Percentiles rank a stretch among this genome's conserved stretches.
Conservation (phyloP, 2,329 filamentous ascomycete species). For the Scytalidium sp. region DNA sequence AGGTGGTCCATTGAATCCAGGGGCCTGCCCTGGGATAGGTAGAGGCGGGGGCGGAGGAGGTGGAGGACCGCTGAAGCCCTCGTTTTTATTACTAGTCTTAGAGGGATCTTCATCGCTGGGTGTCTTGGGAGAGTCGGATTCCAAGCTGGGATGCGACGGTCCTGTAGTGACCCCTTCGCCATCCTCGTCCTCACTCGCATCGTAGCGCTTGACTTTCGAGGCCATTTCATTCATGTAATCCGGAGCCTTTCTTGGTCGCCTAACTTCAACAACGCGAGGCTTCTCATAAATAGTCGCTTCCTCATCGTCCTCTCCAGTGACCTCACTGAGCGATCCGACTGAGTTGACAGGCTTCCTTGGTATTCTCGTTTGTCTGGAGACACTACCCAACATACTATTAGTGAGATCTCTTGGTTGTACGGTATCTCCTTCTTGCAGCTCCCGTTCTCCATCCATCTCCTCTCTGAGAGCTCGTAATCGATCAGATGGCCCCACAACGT, state of each 20-base stretch:
- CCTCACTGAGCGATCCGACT: constrained; percentile 26
- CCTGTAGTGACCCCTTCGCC: constrained; percentile 70
- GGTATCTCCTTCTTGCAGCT: constrained; percentile 36
- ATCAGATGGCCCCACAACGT: constrained; percentile 81
- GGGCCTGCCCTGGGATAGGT: constrained; percentile 33
- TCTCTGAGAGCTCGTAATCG: constrained; percentile 87
- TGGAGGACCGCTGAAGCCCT: constrained; percentile 30
- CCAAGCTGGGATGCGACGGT: constrained; percentile 71
- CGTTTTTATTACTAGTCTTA: constrained; percentile 13
- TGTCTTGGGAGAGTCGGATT: constrained; percentile 62
- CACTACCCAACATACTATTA: constrained; percentile 71
- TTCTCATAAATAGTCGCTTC: constrained; percentile 60
- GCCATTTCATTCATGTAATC: constrained; percentile 69
- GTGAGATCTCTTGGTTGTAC: constrained; percentile 62
- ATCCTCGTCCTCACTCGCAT: constrained; percentile 45
- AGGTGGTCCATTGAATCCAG: constrained; percentile 28
- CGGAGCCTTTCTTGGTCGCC: constrained; percentile 59
- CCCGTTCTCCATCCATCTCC: constrained; percentile 76
- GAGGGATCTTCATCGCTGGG: constrained; percentile 27
- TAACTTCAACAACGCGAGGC: constrained; percentile 75
- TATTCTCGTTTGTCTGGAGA: constrained; percentile 58
- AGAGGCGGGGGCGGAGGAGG: constrained; percentile 36
- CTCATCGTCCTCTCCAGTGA: constrained; percentile 48
- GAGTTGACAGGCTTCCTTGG: constrained; percentile 50
- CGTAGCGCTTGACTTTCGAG: constrained; percentile 70